Base-by-base conservation (phyloP, 1,284 basidiomycete species). In the Lentinula novae-zelandiae region DNA sequence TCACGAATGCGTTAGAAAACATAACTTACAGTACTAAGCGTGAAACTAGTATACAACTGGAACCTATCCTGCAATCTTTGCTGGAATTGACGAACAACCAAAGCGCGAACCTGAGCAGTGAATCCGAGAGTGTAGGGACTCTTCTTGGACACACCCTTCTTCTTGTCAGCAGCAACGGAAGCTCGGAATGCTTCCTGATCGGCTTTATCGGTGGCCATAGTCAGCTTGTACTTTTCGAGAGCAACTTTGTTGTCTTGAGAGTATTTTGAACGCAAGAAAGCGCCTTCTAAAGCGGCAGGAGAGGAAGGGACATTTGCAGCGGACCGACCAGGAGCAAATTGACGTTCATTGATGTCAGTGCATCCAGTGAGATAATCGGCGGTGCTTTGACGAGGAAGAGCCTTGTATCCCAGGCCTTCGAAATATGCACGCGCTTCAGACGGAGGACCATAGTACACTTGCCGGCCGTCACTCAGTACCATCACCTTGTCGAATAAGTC, bases 41-140 rank as follows among this genome's bases (percentile, higher is more conserved):
- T 73, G 70, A 84, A 89, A 67, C 86, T 88, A 1, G 90, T 92
- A 70, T 82, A 80, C 54, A 96, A 76, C 69, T 92, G 90, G 72
- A 96, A 93, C 61, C 79, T 82, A 75, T 96, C 92, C 73, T 96
- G 93, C 62, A 93, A 73, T 60, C 85, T 80, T 72, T 89, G 84
- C 67, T 86, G 84, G 76, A 94, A 90, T 73, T 94, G 89, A 39
- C 95, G 82, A 58, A 83, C 79, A 33, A 85, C 82, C 62, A 96
- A 78, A 1, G 90, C 88, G 69, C 78, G 76, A 57, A 93, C 85
- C 71, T 96, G 93, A 2, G 84, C 83, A 46, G 75, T 72, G 74
- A 92, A 93, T 1, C 90, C 86, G 33, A 95, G 85, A 3, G 92
- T 95, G 76, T 95, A 96, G 2, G 93, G 90, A 64, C 89, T 92